These are phyloP conservation scores for Neurospora sp. DNA, from an alignment of 495 filamentous ascomycete species.

Conservation along the genomic window DNA sequence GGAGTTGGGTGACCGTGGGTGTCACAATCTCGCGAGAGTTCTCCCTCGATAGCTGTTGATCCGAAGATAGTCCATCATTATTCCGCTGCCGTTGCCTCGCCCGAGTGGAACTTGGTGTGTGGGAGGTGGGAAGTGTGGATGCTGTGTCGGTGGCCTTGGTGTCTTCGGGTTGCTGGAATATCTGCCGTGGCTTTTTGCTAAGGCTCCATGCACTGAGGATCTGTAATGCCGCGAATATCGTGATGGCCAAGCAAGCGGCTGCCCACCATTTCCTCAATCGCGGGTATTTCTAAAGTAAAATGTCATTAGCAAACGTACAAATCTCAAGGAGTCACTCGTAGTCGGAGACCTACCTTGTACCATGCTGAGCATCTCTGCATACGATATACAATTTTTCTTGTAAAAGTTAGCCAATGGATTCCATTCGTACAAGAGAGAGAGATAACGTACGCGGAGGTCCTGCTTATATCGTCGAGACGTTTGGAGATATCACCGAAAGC, in stretches of 20 bases:
- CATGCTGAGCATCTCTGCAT: not conserved
- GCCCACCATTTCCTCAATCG: not conserved
- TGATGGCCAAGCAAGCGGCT: not conserved
- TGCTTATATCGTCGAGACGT: not conserved
- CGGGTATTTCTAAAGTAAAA: not conserved
- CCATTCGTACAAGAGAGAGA: not conserved
- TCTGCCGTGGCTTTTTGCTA: not conserved
- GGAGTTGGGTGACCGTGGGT: not conserved
- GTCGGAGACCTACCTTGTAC: not conserved
- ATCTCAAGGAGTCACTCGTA: not conserved
- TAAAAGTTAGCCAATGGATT: not conserved
- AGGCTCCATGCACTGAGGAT: too few species aligned
- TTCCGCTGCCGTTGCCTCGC: not conserved
- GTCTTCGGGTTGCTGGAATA: not conserved
- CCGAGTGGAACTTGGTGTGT: not conserved
- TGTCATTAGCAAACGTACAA: not conserved
- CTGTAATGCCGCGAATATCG: not conserved
- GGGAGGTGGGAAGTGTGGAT: not conserved
- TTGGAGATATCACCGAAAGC: not conserved
- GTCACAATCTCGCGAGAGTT: not conserved
- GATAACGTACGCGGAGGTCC: not conserved
- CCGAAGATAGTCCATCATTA: not conserved
- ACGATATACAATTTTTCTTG: not conserved
- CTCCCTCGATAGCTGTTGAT: not conserved
- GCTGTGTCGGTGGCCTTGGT: not conserved